phyloP scores from a whole-genome alignment of 352 stramenopile genomes.

The Pythium sukuiense region DNA sequence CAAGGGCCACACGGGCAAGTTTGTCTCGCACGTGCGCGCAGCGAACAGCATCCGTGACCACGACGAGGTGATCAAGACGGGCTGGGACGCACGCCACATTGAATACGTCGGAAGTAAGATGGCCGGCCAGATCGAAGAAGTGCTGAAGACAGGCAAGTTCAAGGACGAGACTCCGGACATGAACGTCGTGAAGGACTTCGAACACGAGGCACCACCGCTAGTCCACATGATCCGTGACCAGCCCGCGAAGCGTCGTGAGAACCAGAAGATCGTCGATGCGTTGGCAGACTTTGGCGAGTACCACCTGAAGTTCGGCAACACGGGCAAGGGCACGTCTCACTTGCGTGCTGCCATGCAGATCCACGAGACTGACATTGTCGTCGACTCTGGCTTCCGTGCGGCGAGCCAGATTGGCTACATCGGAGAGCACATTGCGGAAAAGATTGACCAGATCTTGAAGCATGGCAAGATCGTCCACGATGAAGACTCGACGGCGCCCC shows the following conservation, averaged over 20 bases:
- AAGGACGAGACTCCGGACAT: slow-evolving; percentile 41
- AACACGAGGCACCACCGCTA: slow-evolving; percentile 43
- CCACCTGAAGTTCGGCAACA: slow-evolving; percentile 70
- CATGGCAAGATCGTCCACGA: slow-evolving; percentile 68
- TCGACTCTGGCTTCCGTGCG: slow-evolving; percentile 54
- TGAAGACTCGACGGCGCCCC: slow-evolving; percentile 25
- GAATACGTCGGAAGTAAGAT: slow-evolving; percentile 61
- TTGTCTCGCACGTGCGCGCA: slow-evolving; percentile 63
- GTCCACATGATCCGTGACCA: slow-evolving; percentile 49
- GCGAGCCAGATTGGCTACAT: slow-evolving; percentile 48
- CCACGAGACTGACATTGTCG: slow-evolving; percentile 46
- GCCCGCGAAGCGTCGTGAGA: slow-evolving; percentile 49
- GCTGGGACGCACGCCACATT: slow-evolving; percentile 38
- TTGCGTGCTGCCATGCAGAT: slow-evolving; percentile 65
- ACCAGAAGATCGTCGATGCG: slow-evolving; percentile 64
- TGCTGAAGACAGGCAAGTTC: slow-evolving; percentile 53
- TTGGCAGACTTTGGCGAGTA: slow-evolving; percentile 70
- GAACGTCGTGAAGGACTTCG: slow-evolving; percentile 54
- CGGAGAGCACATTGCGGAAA: slow-evolving; percentile 68
- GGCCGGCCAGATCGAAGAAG: slow-evolving; percentile 56
- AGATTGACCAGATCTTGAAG: slow-evolving; percentile 77
- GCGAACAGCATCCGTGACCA: slow-evolving; percentile 61
- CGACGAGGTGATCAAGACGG: slow-evolving; percentile 47
- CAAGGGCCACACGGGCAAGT: slow-evolving; percentile 72
- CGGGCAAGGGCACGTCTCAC: slow-evolving; percentile 68